phyloP scores from a whole-genome alignment of 805 yeast genomes.

The Nakazawaea wyomingensis region DNA sequence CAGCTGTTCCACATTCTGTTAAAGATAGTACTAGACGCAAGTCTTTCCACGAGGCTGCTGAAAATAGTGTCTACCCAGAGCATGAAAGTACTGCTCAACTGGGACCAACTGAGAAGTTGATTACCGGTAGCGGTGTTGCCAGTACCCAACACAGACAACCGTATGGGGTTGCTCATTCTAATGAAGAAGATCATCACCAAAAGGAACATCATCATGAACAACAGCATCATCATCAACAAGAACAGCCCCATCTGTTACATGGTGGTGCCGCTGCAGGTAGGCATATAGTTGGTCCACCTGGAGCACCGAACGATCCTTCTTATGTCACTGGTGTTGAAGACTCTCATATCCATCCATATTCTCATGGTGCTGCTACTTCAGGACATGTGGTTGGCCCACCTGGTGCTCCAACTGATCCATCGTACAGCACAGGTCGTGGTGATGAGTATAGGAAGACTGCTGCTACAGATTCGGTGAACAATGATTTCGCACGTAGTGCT shows the following conservation, averaged over 20 bases:
- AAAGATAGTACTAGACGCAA: not conserved
- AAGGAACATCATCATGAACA: too few species aligned
- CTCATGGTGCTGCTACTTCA: too few species aligned
- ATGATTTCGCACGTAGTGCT: not conserved
- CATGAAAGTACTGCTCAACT: constrained; percentile 6
- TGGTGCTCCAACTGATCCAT: not conserved
- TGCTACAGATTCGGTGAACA: not conserved
- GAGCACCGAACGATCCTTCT: not conserved
- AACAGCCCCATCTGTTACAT: too few species aligned
- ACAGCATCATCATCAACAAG: too few species aligned
- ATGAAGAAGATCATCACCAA: too few species aligned
- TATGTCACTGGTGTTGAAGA: not conserved
- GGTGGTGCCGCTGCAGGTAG: too few species aligned
- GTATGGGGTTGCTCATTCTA: constrained; percentile 2
- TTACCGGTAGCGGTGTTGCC: constrained; percentile 9
- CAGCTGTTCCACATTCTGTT: constrained; percentile 7
- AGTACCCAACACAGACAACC: constrained; percentile 6
- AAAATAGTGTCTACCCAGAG: constrained; percentile 9
- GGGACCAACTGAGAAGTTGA: constrained; percentile 6
- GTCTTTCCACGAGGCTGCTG: constrained; percentile 1
- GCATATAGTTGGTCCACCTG: not conserved
- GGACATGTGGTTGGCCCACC: too few species aligned
- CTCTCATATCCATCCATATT: not conserved
- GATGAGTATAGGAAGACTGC: not conserved
- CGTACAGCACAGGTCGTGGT: not conserved